Evolutionary conservation across 345 rosid species (phyloP).

Genomic region (Theobroma cacao): DNA sequence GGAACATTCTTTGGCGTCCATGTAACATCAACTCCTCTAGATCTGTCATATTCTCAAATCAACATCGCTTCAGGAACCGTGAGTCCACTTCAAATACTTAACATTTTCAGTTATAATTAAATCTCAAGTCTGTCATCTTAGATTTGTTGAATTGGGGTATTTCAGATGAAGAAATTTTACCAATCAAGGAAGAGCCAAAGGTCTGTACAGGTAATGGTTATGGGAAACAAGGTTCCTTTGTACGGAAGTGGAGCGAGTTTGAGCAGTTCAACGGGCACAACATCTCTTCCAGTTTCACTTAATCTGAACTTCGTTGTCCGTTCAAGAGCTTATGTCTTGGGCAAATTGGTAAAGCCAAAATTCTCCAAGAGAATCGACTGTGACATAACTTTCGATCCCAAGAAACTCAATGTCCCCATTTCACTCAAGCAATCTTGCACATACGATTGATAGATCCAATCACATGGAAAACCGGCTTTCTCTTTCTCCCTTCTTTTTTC

Average conservation of each 20-base stretch:
- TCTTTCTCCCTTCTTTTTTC: neutral
- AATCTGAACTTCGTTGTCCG: conserved; percentile 52
- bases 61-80: conserved; percentile 78
- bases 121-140: neutral
- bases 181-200: conserved; percentile 80
- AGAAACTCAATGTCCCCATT: conserved; percentile 59
- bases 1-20: conserved; percentile 97
- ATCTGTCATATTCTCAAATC: conserved; percentile 63
- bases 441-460: conserved; percentile 18
- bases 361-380: conserved; percentile 70
- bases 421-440: conserved; percentile 73
- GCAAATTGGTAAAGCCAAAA: conserved; percentile 82
- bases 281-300: conserved; percentile 59
- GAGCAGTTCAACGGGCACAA: conserved; percentile 53
- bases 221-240: conserved; percentile 70
- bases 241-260: conserved; percentile 84
- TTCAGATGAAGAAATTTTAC: conserved; percentile 76
- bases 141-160: conserved; percentile 11
- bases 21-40: conserved; percentile 72
- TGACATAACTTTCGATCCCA: conserved; percentile 55
- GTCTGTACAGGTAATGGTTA: conserved; percentile 47
- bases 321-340: conserved; percentile 85
- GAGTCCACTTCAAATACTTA: conserved; percentile 24
- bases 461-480: neutral
- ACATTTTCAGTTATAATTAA: neutral